Conservation (phyloP, 768 basidiomycete genomes). For the Hysterangium stoloniferum region DNA sequence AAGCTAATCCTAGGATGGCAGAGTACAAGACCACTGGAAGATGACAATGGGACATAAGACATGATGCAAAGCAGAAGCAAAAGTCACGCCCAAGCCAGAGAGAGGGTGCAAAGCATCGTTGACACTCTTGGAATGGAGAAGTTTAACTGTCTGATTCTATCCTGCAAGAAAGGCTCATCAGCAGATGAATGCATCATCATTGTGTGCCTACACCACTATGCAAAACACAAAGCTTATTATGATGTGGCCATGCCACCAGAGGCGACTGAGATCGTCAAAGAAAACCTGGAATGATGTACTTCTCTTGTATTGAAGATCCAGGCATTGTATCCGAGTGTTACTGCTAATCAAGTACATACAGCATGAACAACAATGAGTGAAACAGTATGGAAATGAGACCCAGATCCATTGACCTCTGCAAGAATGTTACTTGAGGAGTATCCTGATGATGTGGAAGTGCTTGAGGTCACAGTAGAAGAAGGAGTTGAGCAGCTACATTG, state of each 20-base stretch:
- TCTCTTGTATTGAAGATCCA: constrained; percentile 27
- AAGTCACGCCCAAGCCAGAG: neutral
- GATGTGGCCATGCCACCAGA: neutral
- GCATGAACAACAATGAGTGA: constrained; percentile 25
- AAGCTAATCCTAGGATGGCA: neutral
- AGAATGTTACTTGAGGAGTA: constrained; percentile 18
- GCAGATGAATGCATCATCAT: neutral
- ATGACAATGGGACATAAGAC: neutral
- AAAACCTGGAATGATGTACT: constrained; percentile 12
- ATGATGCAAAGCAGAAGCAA: neutral
- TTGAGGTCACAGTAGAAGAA: neutral
- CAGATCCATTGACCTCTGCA: constrained; percentile 21
- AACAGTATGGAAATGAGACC: constrained; percentile 19
- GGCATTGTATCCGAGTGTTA: constrained; percentile 23
- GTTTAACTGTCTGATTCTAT: neutral
- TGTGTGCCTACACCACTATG: neutral
- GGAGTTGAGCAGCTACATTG: constrained; percentile 5
- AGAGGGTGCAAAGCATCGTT: neutral
- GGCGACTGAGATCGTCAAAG: neutral
- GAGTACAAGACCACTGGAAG: neutral
- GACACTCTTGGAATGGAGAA: neutral
- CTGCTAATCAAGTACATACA: constrained; percentile 19
- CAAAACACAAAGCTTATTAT: neutral
- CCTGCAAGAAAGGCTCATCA: neutral
- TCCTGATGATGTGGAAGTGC: constrained; percentile 19